Evolutionary conservation across 768 basidiomycete genomes (phyloP).

Genomic region (Kwoniella shandongensis): DNA sequence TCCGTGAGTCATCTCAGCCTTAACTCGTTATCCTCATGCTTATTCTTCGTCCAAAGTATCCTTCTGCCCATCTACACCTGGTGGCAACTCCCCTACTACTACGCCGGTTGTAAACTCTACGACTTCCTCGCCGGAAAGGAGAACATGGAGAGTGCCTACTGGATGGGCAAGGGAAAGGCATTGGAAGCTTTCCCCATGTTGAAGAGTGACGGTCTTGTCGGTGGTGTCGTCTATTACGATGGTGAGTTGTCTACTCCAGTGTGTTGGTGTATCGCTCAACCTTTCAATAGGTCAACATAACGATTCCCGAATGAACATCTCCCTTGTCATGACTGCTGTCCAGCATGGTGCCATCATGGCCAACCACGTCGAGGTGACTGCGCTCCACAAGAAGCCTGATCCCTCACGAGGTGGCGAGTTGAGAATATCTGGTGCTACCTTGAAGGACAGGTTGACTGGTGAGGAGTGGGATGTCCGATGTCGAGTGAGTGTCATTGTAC

Average conservation of each 20-base stretch:
- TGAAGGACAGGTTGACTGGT: constrained; percentile 80
- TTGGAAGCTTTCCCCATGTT: constrained; percentile 96
- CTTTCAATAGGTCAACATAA: constrained; percentile 82
- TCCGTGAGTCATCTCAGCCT: constrained; percentile 56
- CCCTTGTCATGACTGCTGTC: constrained; percentile 89
- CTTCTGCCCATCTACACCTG: constrained; percentile 97
- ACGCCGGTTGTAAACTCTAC: constrained; percentile 92
- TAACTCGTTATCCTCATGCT: background rate
- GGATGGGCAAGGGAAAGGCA: constrained; percentile 92
- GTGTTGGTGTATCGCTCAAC: background rate
- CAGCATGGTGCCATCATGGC: constrained; percentile 81
- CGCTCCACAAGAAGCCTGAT: constrained; percentile 64
- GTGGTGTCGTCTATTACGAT: constrained; percentile 96
- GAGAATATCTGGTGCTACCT: constrained; percentile 69
- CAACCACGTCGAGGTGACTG: constrained; percentile 85
- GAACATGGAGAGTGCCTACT: constrained; percentile 92
- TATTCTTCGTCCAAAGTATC: constrained; percentile 58
- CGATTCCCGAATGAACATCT: constrained; percentile 96
- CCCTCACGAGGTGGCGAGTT: constrained; percentile 56
- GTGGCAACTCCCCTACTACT: constrained; percentile 98
- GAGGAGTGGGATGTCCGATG: constrained; percentile 77
- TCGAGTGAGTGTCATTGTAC: constrained; percentile 68
- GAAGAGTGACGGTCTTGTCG: constrained; percentile 85
- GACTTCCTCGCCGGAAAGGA: constrained; percentile 91
- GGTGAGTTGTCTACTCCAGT: constrained; percentile 58